Evolutionary conservation across 805 yeast species (phyloP).

Genomic region (Zygosaccharomyces pseudorouxii): DNA sequence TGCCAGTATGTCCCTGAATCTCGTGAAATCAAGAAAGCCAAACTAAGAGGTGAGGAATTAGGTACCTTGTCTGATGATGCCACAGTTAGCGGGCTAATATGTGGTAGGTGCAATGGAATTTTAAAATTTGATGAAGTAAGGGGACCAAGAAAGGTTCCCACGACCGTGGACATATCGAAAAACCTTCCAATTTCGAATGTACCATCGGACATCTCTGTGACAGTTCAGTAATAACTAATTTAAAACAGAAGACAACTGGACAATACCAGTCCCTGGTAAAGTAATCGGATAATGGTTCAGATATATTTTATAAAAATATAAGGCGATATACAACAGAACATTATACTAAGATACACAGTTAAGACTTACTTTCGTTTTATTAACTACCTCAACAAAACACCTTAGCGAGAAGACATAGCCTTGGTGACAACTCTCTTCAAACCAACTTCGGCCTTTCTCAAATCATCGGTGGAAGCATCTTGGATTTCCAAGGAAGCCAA

Average conservation of each 20-base stretch:
- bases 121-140: slow-evolving; percentile 16
- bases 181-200: neutral
- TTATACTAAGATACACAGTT: slow-evolving; percentile 23
- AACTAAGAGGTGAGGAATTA: slow-evolving; percentile 13
- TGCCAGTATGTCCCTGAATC: slow-evolving; percentile 29
- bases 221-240: neutral
- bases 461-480: slow-evolving; percentile 94
- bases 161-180: slow-evolving; percentile 1
- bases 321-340: slow-evolving; percentile 16
- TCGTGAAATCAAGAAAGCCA: slow-evolving; percentile 20
- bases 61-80: slow-evolving; percentile 17
- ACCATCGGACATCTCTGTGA: neutral
- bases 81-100: slow-evolving; percentile 17
- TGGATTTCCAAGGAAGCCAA: slow-evolving; percentile 95
- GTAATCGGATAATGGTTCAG: slow-evolving; percentile 1
- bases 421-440: slow-evolving; percentile 99
- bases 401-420: slow-evolving; percentile 97
- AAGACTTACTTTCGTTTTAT: slow-evolving; percentile 15
- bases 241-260: too few species aligned
- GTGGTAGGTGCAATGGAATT: slow-evolving; percentile 20
- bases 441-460: slow-evolving; percentile 98
- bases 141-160: slow-evolving; percentile 14
- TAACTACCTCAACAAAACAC: slow-evolving; percentile 17
- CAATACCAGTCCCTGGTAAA: neutral
- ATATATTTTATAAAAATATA: slow-evolving; percentile 5